These are phyloP conservation scores for Trichophyton benhamiae DNA, from an alignment of 2,329 filamentous ascomycete genomes.

Conservation along the genomic window DNA sequence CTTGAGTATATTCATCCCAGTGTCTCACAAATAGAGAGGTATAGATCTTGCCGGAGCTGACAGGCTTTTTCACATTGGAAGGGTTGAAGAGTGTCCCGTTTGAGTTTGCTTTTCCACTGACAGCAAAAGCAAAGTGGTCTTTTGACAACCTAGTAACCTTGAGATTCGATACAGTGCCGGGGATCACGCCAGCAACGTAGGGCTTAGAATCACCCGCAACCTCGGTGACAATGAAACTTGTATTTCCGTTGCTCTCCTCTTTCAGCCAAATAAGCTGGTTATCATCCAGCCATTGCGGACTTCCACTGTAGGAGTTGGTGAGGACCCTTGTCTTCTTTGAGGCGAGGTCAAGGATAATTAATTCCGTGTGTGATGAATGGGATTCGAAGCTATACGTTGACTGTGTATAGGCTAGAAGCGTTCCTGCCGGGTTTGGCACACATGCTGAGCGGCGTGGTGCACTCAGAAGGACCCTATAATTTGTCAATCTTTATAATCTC, in stretches of 20 bases:
- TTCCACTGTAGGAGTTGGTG: constrained; percentile 33
- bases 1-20: constrained; percentile 41
- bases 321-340: constrained; percentile 31
- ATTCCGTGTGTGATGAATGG: constrained; percentile 36
- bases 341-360: constrained; percentile 34
- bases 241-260: constrained; percentile 34
- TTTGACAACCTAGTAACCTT: constrained; percentile 33
- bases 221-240: constrained; percentile 34
- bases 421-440: constrained; percentile 35
- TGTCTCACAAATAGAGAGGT: constrained; percentile 42
- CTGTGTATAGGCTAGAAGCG: constrained; percentile 36
- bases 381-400: constrained; percentile 40
- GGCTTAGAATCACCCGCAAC: constrained; percentile 25
- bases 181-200: constrained; percentile 30
- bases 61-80: constrained; percentile 36
- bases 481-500: neutral
- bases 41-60: constrained; percentile 38
- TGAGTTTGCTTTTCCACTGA: constrained; percentile 36
- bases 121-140: constrained; percentile 35
- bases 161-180: constrained; percentile 34
- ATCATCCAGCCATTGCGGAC: constrained; percentile 36
- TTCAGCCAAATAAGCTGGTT: constrained; percentile 38
- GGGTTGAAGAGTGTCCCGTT: constrained; percentile 40
- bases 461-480: constrained; percentile 33
- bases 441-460: constrained; percentile 36